A percentile compares a stretch with the other conserved stretches of the same genome.
phyloP scores from a whole-genome alignment of 352 stramenopile genomes.

The Elongisporangium senticosum region DNA sequence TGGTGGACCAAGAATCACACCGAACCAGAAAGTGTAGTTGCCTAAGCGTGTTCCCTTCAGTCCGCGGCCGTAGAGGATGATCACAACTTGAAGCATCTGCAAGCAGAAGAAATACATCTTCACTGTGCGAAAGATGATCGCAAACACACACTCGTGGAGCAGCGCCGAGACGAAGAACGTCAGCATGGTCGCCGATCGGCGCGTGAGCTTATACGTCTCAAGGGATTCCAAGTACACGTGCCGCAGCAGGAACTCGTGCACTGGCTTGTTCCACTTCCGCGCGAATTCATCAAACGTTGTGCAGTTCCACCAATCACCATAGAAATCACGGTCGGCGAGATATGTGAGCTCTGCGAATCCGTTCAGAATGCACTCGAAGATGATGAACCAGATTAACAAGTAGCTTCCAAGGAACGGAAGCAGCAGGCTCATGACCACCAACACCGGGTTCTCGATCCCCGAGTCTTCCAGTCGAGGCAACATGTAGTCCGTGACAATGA shows the following conservation, averaged over 20 bases:
- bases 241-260: constrained; percentile 93
- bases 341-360: constrained; percentile 92
- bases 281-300: constrained; percentile 89
- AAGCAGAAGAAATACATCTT: constrained; percentile 91
- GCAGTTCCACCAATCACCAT: constrained; percentile 97
- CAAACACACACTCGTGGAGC: constrained; percentile 95
- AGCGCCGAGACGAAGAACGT: constrained; percentile 94
- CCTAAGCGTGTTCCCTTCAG: constrained; percentile 66
- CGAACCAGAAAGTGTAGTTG: constrained; percentile 81
- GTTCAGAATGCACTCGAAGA: constrained; percentile 97
- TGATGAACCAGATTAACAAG: constrained; percentile 95
- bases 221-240: constrained; percentile 81
- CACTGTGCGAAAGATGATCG: constrained; percentile 92
- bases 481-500: constrained; percentile 89
- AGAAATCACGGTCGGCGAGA: constrained; percentile 91
- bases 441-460: constrained; percentile 39
- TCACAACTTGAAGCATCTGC: constrained; percentile 93
- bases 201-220: constrained; percentile 66
- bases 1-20: constrained; percentile 68
- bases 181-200: constrained; percentile 72
- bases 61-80: constrained; percentile 80
- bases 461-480: constrained; percentile 77
- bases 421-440: constrained; percentile 78
- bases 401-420: constrained; percentile 94
- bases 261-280: constrained; percentile 96